Percentiles rank a stretch among this genome's conserved stretches.
phyloP scores from a whole-genome alignment of 2,329 filamentous ascomycete species.

The Alternaria sp. region DNA sequence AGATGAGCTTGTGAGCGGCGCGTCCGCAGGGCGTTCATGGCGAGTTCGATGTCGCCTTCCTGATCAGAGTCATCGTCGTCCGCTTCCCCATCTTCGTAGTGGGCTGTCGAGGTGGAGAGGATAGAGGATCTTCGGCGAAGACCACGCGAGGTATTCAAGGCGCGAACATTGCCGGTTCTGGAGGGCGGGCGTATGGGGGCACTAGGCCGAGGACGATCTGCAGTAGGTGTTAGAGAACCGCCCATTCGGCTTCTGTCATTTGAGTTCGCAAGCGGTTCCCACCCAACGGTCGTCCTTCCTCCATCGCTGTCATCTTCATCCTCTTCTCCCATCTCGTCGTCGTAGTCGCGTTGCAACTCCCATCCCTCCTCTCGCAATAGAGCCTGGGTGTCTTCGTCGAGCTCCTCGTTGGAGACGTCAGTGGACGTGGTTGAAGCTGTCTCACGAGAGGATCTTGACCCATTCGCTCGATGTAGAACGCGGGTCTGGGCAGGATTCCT shows the following conservation, averaged over 20 bases:
- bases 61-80: slow-evolving; percentile 55
- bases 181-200: slow-evolving; percentile 52
- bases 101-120: slow-evolving; percentile 44
- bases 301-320: slow-evolving; percentile 54
- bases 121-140: slow-evolving; percentile 51
- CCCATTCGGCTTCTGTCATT: slow-evolving; percentile 56
- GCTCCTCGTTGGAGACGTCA: slow-evolving; percentile 47
- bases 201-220: slow-evolving; percentile 55
- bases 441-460: slow-evolving; percentile 40
- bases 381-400: slow-evolving; percentile 52
- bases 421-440: slow-evolving; percentile 48
- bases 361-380: slow-evolving; percentile 49
- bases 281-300: slow-evolving; percentile 56
- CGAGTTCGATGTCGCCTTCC: slow-evolving; percentile 50
- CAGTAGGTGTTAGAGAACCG: slow-evolving; percentile 59
- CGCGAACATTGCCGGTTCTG: slow-evolving; percentile 45
- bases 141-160: slow-evolving; percentile 48
- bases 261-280: slow-evolving; percentile 56
- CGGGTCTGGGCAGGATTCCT: slow-evolving; percentile 42
- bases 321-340: slow-evolving; percentile 50
- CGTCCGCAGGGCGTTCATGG: slow-evolving; percentile 44
- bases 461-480: slow-evolving; percentile 47
- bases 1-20: slow-evolving; percentile 49
- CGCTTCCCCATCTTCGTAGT: slow-evolving; percentile 54
- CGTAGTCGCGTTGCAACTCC: slow-evolving; percentile 51